phyloP scores from a whole-genome alignment of 225 moss, liverwort and hornwort genomes.

The Straminergon stramineum region DNA sequence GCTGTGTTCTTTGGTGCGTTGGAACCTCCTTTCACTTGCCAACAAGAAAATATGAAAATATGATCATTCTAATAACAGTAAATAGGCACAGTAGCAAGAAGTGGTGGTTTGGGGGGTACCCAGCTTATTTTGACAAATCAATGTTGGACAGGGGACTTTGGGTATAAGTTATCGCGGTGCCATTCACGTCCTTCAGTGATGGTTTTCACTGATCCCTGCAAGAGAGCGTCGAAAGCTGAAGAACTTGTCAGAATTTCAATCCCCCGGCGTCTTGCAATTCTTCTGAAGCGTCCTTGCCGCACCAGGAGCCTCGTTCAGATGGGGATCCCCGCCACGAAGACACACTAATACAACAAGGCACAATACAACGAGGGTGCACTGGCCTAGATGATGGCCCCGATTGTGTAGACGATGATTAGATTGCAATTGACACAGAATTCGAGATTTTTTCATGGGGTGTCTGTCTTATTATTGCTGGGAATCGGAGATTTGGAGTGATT shows the following conservation, averaged over 20 bases:
- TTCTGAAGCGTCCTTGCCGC: background rate
- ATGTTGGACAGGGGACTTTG: background rate
- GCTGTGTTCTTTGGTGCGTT: fast-evolving
- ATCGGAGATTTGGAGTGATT: background rate
- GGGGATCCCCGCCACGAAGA: background rate
- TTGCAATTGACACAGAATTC: background rate
- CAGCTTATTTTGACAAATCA: background rate
- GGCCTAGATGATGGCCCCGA: background rate
- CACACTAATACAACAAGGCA: background rate
- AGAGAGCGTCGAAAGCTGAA: background rate
- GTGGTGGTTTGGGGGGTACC: background rate
- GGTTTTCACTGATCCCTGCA: background rate
- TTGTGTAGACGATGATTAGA: background rate
- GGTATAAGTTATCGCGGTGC: background rate
- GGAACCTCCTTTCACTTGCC: background rate
- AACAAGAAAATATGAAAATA: background rate
- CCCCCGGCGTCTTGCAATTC: background rate
- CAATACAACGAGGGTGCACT: background rate
- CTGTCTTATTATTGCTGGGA: background rate
- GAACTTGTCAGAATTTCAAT: background rate
- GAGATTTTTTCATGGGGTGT: background rate
- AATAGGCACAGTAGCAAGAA: background rate
- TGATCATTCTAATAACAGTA: background rate
- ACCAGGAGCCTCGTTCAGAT: background rate
- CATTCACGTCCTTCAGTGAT: background rate